Base-by-base conservation (phyloP, 2,329 filamentous ascomycete species). In the Trichocomaceae sp. region DNA sequence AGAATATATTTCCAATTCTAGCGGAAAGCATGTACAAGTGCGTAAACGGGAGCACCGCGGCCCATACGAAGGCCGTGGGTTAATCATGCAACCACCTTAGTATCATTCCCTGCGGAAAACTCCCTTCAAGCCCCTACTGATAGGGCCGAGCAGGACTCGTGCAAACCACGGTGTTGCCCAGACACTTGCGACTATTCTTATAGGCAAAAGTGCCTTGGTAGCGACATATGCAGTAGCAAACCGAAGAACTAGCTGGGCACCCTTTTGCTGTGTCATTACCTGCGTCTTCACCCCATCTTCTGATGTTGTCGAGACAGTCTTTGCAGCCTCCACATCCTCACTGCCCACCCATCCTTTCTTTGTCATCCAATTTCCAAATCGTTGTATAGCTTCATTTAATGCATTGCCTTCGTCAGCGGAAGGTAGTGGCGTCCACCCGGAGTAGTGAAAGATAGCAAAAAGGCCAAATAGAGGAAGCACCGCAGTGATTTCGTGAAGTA, bases 81-180 rank as follows among this genome's bases (percentile, higher is more conserved):
- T 17, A 17, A n/a, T 19, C 20, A 2, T 3, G 6, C 3, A 17
- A 19, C 4, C 7, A 9, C n/a, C 15, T 41, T 42, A 20, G 10
- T 47, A 48, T 59, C 64, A 63, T 49, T 59, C 62, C 53, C 62
- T 70, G 33, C 66, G 59, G 58, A 80, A 73, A 9, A 76, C 15
- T 35, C 66, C 67, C 58, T 64, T 68, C 2, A 76, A 60, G 26
- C 66, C 61, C 46, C 66, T 74, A 29, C 70, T 70, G 29, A 79
- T 54, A 1, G 79, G 79, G 35, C 75, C 65, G 12, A 87, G 71
- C 39, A 88, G 74, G 20, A 81, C 74, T 44, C 84, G 80, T 1
- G 91, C 91, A 77, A 97, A 95, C 87, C 89, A 95, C 3, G 93
- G 93, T 47, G 93, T 96, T 13, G 82, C 86, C 89, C 88, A 95